phyloP scores from a whole-genome alignment of 2,329 filamentous ascomycete species.

The Tolypocladium endophyticum region DNA sequence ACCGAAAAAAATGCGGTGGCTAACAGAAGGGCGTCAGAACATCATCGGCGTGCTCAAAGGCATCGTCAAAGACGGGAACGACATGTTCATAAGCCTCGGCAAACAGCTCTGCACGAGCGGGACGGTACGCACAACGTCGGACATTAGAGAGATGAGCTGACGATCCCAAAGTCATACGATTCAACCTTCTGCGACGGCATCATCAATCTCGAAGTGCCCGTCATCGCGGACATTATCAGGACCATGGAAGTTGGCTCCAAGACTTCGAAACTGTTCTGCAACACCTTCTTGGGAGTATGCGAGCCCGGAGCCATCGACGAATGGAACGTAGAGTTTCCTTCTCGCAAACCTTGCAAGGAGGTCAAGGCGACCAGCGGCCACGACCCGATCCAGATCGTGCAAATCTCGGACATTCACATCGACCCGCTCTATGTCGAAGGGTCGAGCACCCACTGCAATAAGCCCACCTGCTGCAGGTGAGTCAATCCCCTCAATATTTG shows the following conservation, averaged over 20 bases:
- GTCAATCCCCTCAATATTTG: not conserved
- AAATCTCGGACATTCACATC: conserved; percentile 50
- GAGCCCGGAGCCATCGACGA: conserved; percentile 32
- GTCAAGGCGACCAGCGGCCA: conserved; percentile 28
- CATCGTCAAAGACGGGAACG: conserved; percentile 31
- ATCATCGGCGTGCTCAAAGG: conserved; percentile 27
- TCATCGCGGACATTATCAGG: conserved; percentile 37
- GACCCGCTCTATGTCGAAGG: conserved; percentile 44
- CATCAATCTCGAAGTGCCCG: conserved; percentile 39
- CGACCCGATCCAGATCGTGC: conserved; percentile 41
- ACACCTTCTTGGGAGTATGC: conserved; percentile 42
- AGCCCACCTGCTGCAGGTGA: conserved; percentile 48
- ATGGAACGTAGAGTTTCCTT: conserved; percentile 32
- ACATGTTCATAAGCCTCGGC: conserved; percentile 24
- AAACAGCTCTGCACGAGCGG: conserved; percentile 21
- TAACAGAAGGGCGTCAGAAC: conserved; percentile 1
- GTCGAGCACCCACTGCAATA: conserved; percentile 42
- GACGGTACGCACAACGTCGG: conserved; percentile 27
- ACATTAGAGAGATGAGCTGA: not conserved
- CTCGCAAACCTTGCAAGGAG: conserved; percentile 23
- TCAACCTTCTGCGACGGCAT: conserved; percentile 44
- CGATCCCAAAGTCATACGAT: conserved; percentile 16
- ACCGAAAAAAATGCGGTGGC: not conserved
- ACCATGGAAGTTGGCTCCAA: conserved; percentile 35
- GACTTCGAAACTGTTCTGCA: conserved; percentile 40